Conservation (phyloP, 371 early-diverging fungal species). For the Entomophthora muscae region DNA sequence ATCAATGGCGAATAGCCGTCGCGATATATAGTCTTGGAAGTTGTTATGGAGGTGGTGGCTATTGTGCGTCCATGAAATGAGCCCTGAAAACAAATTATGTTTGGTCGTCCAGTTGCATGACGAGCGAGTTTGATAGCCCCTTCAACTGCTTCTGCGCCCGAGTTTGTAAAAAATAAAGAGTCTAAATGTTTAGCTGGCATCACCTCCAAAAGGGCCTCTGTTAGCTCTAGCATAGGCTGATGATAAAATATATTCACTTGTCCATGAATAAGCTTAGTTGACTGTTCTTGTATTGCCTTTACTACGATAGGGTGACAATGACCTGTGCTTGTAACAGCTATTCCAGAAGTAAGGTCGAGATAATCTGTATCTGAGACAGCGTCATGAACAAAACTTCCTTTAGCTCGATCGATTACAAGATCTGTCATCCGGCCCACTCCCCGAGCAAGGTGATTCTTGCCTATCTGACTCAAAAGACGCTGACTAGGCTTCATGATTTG, state of each 20-base stretch:
- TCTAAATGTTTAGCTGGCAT: slow-evolving; percentile 28
- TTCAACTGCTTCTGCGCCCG: slow-evolving; percentile 38
- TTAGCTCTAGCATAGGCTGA: slow-evolving; percentile 32
- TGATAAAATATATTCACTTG: slow-evolving; percentile 30
- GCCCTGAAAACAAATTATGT: slow-evolving; percentile 22
- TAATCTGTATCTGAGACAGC: slow-evolving; percentile 28
- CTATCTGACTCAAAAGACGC: not conserved
- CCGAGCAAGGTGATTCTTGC: not conserved
- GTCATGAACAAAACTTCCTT: slow-evolving; percentile 24
- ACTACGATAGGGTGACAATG: slow-evolving; percentile 35
- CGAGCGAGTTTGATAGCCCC: slow-evolving; percentile 32
- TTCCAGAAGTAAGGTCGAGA: slow-evolving; percentile 33
- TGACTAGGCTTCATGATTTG: not conserved
- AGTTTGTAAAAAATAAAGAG: slow-evolving; percentile 36
- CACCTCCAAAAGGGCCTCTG: slow-evolving; percentile 20
- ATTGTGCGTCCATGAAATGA: slow-evolving; percentile 38
- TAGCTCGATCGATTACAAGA: slow-evolving; percentile 24
- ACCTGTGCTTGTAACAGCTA: slow-evolving; percentile 27
- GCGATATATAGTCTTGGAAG: slow-evolving; percentile 31
- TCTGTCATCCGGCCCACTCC: slow-evolving; percentile 29
- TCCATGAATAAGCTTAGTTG: slow-evolving; percentile 25
- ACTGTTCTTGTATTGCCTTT: slow-evolving; percentile 37
- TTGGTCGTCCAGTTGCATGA: slow-evolving; percentile 32
- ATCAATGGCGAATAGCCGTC: slow-evolving; percentile 31
- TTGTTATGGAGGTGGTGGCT: slow-evolving; percentile 33